phyloP scores from a whole-genome alignment of 2,329 filamentous ascomycete species.

The Arthrobotrys sinensis region DNA sequence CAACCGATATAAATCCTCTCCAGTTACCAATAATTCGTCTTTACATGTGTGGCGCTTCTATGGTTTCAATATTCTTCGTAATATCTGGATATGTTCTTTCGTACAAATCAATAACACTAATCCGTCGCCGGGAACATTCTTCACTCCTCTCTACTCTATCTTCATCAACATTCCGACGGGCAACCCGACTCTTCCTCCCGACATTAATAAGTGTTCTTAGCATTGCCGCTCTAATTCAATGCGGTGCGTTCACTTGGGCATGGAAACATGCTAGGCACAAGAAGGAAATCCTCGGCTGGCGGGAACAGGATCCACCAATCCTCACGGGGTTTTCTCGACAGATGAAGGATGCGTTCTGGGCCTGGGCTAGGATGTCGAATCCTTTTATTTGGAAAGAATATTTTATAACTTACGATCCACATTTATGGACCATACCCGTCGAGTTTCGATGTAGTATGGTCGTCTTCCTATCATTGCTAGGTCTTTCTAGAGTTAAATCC shows the following conservation, averaged over 20 bases:
- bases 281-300: conserved; percentile 45
- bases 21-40: conserved; percentile 68
- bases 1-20: conserved; percentile 62
- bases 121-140: conserved; percentile 69
- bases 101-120: conserved; percentile 70
- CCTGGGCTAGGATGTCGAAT: conserved; percentile 61
- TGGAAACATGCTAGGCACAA: conserved; percentile 35
- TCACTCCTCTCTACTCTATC: conserved; percentile 69
- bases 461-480: conserved; percentile 66
- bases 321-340: conserved; percentile 63
- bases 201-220: conserved; percentile 61
- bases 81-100: conserved; percentile 75
- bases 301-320: conserved; percentile 55
- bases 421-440: conserved; percentile 67
- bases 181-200: conserved; percentile 66
- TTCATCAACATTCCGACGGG: conserved; percentile 64
- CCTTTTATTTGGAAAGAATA: conserved; percentile 66
- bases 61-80: conserved; percentile 73
- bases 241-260: conserved; percentile 50
- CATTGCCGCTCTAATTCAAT: conserved; percentile 47
- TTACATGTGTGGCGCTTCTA: conserved; percentile 66
- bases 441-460: conserved; percentile 67
- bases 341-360: conserved; percentile 65
- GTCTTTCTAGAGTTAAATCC: conserved; percentile 65
- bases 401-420: conserved; percentile 66